A percentile compares a stretch with the other conserved stretches of the same genome.
These are phyloP conservation scores for Drosera spatulata DNA, from an alignment of 179 eudicot species.

Conservation along the genomic window DNA sequence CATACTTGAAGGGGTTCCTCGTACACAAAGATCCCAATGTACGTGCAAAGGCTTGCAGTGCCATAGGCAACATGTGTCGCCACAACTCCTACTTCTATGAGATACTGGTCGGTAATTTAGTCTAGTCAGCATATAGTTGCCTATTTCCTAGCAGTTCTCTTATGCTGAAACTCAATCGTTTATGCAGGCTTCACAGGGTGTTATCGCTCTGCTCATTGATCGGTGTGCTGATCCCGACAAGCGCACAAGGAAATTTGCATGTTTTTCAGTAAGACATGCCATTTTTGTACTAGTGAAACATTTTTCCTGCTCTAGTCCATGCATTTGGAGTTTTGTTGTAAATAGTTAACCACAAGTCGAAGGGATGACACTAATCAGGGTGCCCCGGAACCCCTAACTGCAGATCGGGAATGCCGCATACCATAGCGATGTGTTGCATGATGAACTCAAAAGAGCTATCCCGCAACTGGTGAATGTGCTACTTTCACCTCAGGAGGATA, in stretches of 20 bases:
- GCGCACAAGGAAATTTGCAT: constrained; percentile 91
- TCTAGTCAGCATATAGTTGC: background rate
- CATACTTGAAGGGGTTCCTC: constrained; percentile 63
- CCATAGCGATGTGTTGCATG: constrained; percentile 74
- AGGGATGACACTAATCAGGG: too few relatives aligned
- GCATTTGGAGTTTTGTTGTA: too few relatives aligned
- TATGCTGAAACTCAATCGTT: too few relatives aligned
- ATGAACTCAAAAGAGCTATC: constrained; percentile 73
- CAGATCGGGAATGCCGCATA: constrained; percentile 98
- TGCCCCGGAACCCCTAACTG: background rate
- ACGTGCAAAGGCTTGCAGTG: constrained; percentile 91
- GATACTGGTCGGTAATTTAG: constrained; percentile 43
- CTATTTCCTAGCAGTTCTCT: too few relatives aligned
- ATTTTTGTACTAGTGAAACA: background rate
- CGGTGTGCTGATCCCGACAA: constrained; percentile 83
- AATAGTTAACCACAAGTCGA: too few relatives aligned
- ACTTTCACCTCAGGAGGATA: constrained; percentile 79
- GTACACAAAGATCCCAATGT: constrained; percentile 68
- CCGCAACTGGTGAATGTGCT: constrained; percentile 72
- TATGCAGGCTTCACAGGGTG: constrained; percentile 53
- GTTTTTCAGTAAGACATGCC: constrained; percentile 78
- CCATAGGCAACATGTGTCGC: constrained; percentile 94
- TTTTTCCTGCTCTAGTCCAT: too few relatives aligned
- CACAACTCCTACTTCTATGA: constrained; percentile 87
- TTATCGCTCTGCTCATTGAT: constrained; percentile 65